Evolutionary conservation across 345 rosid genomes (phyloP), one percentile per base, ranked within the genome.

Genomic region (Lumnitzera racemosa): DNA sequence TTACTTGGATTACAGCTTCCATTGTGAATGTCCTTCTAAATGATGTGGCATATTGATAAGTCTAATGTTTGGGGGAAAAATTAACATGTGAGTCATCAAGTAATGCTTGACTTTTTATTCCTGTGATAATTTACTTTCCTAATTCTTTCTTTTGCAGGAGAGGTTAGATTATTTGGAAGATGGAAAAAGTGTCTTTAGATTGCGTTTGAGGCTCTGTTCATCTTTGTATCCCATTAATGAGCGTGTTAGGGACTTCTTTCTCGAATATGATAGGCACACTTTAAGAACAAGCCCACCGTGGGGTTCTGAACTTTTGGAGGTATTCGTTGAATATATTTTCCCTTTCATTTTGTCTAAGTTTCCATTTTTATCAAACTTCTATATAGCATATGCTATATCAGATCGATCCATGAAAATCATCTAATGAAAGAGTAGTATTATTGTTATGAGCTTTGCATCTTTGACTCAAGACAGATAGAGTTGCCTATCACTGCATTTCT

Each of bases 251-350:
- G 99, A 94, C 74, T 94, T 94, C 74, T 94, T 91, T 64, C 89
- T 94, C 68, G 99, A 94, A 69, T 94, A 94, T 78, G 99, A 94
- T 76, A 84, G 96, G 67, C 99, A 90, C 78, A 86, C 95, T 59
- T 91, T 90, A 63, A 90, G 89, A 70, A 83, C 99, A 62, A 94
- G 81, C 61, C 86, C 99, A 49, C 99, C 96, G 55, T 94, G 99
- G 99, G 97, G 97, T 65, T 94, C 99, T 57, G 99, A 94, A 86
- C 97, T 94, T 72, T 78, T 94, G 72, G 97, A 94, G 96, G 99
- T 94, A 84, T 50, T 61, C 47, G 61, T 70, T 25, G 59, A 15
- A 55, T 46, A 57, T 51, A 12, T 67, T 24, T 50, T 59, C 62
- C 59, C 58, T 53, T 15, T 49, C 9, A 14, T 29, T 60, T 15